Conservation (phyloP, 805 yeast species). For the Kazachstania psychrophila region DNA sequence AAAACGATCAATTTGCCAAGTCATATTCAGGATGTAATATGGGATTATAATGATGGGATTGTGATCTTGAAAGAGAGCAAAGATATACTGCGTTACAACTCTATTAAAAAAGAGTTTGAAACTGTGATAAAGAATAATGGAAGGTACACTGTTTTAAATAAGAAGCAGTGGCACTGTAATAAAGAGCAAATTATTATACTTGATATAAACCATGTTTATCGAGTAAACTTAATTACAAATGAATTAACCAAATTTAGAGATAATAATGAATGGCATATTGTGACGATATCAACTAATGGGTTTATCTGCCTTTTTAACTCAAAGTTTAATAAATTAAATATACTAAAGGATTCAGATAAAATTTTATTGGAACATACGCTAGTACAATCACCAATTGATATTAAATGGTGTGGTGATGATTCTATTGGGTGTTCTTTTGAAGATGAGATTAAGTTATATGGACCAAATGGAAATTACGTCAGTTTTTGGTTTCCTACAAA, state of each 20-base stretch:
- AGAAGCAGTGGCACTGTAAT: constrained; percentile 25
- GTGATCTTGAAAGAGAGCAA: constrained; percentile 16
- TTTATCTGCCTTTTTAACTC: constrained; percentile 44
- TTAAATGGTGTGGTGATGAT: constrained; percentile 83
- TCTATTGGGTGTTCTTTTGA: constrained; percentile 52
- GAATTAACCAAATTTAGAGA: constrained; percentile 5
- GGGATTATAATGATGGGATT: constrained; percentile 23
- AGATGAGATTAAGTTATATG: constrained; percentile 60
- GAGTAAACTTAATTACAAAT: constrained; percentile 6
- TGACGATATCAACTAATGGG: constrained; percentile 18
- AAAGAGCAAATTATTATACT: constrained; percentile 14
- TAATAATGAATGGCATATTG: constrained; percentile 24
- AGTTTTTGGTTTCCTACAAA: constrained; percentile 42
- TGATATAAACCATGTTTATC: constrained; percentile 18
- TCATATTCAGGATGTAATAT: constrained; percentile 18
- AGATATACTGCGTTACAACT: constrained; percentile 13
- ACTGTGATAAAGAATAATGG: constrained; percentile 12
- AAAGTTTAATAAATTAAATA: constrained; percentile 36
- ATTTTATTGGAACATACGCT: constrained; percentile 21
- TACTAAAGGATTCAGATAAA: constrained; percentile 32
- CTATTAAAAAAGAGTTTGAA: constrained; percentile 5
- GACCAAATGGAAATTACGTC: constrained; percentile 47
- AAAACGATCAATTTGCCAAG: constrained; percentile 7
- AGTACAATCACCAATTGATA: constrained; percentile 34
- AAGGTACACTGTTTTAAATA: constrained; percentile 20